A percentile compares a stretch with the other conserved stretches of the same genome.
Evolutionary conservation across 345 rosid genomes (phyloP).

Genomic region (Microthlaspi erraticum): DNA sequence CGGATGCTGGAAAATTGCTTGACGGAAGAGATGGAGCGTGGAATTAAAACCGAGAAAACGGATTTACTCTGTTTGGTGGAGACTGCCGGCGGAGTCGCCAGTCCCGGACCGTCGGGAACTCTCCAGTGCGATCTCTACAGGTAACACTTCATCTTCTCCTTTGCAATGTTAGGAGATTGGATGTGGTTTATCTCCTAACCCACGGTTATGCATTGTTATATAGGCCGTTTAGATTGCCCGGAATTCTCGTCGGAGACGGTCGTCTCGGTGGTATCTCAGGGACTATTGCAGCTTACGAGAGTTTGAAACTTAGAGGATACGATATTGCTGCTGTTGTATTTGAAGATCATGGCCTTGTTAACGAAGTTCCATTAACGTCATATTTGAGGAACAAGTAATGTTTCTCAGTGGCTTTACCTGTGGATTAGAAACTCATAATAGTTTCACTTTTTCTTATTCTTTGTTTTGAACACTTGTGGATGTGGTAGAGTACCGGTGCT

Average conservation of each 20-base stretch:
- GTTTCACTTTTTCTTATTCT: constrained; percentile 27
- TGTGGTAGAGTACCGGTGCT: constrained; percentile 80
- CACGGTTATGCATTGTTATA: no score
- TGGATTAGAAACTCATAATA: constrained; percentile 6
- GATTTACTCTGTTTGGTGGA: constrained; percentile 71
- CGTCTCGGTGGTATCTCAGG: constrained; percentile 92
- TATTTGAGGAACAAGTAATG: constrained; percentile 76
- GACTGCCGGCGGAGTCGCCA: constrained; percentile 97
- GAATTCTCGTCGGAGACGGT: constrained; percentile 95
- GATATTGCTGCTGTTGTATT: constrained; percentile 81
- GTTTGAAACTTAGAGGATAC: constrained; percentile 78
- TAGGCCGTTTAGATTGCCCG: constrained; percentile 95
- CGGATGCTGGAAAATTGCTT: constrained; percentile 54
- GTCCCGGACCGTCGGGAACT: constrained; percentile 89
- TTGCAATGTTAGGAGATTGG: not conserved
- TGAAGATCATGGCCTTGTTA: constrained; percentile 88
- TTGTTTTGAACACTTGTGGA: constrained; percentile 27
- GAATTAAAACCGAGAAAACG: constrained; percentile 28
- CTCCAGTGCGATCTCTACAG: constrained; percentile 92
- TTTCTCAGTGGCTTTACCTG: constrained; percentile 9
- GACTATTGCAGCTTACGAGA: constrained; percentile 93
- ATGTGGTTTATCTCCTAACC: no score
- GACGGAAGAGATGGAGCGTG: constrained; percentile 47
- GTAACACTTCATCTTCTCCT: constrained; percentile 41
- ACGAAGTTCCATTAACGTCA: constrained; percentile 69